Base-by-base conservation (phyloP, 1,284 basidiomycete species). In the Leccinum subspadiceum region DNA sequence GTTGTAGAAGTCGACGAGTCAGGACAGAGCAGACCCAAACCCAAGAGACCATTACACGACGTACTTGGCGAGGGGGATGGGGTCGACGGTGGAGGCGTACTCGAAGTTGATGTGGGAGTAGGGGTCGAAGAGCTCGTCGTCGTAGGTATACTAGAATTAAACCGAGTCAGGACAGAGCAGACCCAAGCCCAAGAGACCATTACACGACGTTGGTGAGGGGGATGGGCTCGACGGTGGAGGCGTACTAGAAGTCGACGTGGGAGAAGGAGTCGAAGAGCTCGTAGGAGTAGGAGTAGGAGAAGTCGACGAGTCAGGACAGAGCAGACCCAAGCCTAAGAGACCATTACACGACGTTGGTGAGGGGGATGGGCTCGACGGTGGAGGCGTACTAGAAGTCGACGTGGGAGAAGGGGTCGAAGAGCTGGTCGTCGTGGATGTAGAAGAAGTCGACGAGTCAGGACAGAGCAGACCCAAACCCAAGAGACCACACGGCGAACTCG, bases 401-500 rank as follows among this genome's bases (percentile, higher is more conserved):
- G 44, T 12, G 44, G 60, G 29, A 8, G 39, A 10, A 5, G 17
- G 9, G 3, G 53, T 9, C 4, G 52, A 37, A 17, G 54, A 39
- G 29, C 12, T n/a, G 15, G 57, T 56, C 9, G 51, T 39, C 17
- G 46, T 33, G 1, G 64, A 62, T 10, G 66, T n/a, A 26, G 67
- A 22, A 35, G 68, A 5, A 31, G 56, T 39, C 2, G 62, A 39
- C 24, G 60, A 33, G 55, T 51, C 20, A 10, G 58, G 8, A 26
- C 65, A 67, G 5, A 65, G 26, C 4, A 31, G 26, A 26, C 62
- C 60, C 4, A 64, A 22, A 44, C 64, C 69, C 2, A 66, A 44
- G 0, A 68, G 22, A 20, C 60, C 62, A 37, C 70, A 68, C 3
- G 66, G 58, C 1, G 64, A 26, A 1, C 66, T 56, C 3, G 44